phyloP scores from a whole-genome alignment of 768 basidiomycete genomes.

The Lactarius sanguifluus region DNA sequence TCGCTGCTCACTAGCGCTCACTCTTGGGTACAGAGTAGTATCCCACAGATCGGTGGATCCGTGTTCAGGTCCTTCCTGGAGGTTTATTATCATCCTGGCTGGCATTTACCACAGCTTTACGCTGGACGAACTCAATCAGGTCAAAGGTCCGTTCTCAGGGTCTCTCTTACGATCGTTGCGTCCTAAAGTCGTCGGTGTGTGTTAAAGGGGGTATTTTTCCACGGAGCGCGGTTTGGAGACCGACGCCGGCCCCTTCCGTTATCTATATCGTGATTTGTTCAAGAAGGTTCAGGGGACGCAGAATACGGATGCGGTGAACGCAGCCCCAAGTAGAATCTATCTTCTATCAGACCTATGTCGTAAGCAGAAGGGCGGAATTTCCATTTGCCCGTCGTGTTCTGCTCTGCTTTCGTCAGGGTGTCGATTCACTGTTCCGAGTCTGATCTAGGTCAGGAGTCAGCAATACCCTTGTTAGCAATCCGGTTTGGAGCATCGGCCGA shows the following conservation, averaged over 20 bases:
- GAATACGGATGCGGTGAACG: no score
- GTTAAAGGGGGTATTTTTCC: constrained; percentile 81
- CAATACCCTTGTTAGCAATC: no score
- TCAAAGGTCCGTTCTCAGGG: constrained; percentile 57
- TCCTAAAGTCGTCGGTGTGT: not conserved
- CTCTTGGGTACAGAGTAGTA: constrained; percentile 51
- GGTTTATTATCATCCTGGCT: constrained; percentile 82
- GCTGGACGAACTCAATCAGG: constrained; percentile 70
- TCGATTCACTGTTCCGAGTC: no score
- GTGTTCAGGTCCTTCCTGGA: constrained; percentile 69
- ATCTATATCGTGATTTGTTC: constrained; percentile 53
- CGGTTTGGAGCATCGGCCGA: no score
- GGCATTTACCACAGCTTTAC: constrained; percentile 97
- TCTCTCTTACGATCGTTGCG: not conserved
- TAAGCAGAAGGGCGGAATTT: no score
- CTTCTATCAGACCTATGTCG: no score
- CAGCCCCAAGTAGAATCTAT: no score
- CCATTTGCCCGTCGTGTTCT: no score
- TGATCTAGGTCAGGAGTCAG: no score
- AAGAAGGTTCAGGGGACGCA: no score
- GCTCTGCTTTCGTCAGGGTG: no score
- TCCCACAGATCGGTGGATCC: constrained; percentile 73
- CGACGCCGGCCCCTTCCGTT: constrained; percentile 61
- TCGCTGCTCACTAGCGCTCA: no score
- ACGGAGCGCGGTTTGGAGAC: constrained; percentile 61